Conservation (phyloP, 345 rosid genomes). For the Noccaea bulbosa region DNA sequence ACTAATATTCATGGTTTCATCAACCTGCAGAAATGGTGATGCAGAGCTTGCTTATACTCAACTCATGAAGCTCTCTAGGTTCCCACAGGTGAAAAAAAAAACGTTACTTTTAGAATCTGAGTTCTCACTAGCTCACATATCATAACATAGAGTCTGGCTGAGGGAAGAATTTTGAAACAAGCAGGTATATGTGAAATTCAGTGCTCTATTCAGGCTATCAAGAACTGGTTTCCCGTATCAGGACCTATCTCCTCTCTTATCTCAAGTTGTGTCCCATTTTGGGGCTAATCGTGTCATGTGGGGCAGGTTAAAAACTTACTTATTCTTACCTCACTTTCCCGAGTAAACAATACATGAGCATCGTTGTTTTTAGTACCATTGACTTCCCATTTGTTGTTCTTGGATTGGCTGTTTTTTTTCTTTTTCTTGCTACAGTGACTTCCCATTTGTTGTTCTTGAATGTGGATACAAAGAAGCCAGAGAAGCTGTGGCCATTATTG, state of each 20-base stretch:
- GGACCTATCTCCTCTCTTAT: constrained; percentile 62
- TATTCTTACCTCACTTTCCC: not conserved
- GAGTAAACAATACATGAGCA: constrained; percentile 14
- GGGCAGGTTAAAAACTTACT: constrained; percentile 68
- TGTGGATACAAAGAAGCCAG: constrained; percentile 79
- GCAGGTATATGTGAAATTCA: constrained; percentile 85
- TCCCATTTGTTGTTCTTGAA: constrained; percentile 84
- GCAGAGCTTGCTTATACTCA: constrained; percentile 59
- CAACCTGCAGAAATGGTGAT: constrained; percentile 66
- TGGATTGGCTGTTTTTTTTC: constrained; percentile 13
- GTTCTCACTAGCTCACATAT: constrained; percentile 19
- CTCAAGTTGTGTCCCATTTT: constrained; percentile 63
- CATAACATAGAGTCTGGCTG: constrained; percentile 10
- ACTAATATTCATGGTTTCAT: constrained; percentile 21
- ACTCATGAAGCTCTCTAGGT: constrained; percentile 77
- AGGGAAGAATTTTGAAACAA: constrained; percentile 18
- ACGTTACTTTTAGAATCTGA: constrained; percentile 1
- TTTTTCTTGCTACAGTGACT: constrained; percentile 59
- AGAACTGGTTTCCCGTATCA: constrained; percentile 66
- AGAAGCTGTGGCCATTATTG: constrained; percentile 62
- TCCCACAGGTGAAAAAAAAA: constrained; percentile 65
- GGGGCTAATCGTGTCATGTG: constrained; percentile 88
- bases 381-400: too few species aligned
- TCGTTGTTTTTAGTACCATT: too few species aligned
- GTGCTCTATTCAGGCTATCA: constrained; percentile 86